Base-by-base conservation (phyloP, 352 stramenopile species). In the Albugo laibachii region DNA sequence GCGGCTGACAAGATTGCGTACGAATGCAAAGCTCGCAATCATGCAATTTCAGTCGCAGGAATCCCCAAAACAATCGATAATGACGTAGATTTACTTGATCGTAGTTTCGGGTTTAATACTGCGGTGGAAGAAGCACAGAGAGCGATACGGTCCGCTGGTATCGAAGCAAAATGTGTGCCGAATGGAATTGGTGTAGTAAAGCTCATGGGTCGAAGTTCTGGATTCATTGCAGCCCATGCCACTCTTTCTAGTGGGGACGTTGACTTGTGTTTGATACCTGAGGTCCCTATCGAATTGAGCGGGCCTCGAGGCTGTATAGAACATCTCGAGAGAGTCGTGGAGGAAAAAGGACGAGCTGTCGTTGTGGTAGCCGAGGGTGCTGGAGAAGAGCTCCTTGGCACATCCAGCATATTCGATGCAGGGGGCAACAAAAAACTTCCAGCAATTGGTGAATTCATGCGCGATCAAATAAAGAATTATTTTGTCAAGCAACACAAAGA, bases 31-130 rank as follows among this genome's bases (percentile, higher is more conserved):
- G 57, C 50, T 31, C 61, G 78, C 47, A 74, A 80, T 40, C 60
- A 97, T 24, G 88, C 95, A 49, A 79, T 98, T 20, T 71, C 92
- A 8, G 85, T 98, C 13, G 89, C 89, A 16, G 92, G 95, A 49
- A 93, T 99, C 55, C 95, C 95, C 16, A 99, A 99, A 76, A 98
- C 95, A 3, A 98, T 99, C 52, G 95, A 99, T 74, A 99, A 99
- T 64, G 94, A 98, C 65, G 88, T 99, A 42, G 93, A 97, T 57
- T 77, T 98, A 46, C 86, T 99, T 48, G 95, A 99, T 62, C 87
- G 92, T 45, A 97, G 83, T 36, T 99, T 99, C 58, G 95, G 95
- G 39, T 99, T 99, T 63, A 85, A 94, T 52, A 97, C 91, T 21
- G 80, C 93, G 5, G 93, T 99, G 1, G 93, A 98, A 66, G 93